phyloP scores from a whole-genome alignment of 169 alveolate genomes.

The Sarcocystis neurona region DNA sequence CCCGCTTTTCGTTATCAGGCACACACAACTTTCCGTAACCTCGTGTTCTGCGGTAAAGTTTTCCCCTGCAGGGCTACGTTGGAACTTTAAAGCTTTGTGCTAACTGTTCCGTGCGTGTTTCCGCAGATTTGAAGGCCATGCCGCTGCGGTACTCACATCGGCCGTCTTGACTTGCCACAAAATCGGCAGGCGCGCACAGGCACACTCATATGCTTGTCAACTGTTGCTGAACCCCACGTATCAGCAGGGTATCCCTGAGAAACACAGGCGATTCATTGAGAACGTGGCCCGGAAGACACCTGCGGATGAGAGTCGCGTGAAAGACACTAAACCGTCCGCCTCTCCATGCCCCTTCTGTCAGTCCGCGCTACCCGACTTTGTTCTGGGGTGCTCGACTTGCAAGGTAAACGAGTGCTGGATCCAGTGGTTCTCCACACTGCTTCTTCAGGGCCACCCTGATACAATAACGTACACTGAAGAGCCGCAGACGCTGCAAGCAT shows the following conservation, averaged over 20 bases:
- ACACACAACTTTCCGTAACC: too few species aligned
- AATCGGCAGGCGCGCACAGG: neutral
- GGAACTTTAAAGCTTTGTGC: too few species aligned
- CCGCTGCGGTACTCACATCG: slow-evolving; percentile 50
- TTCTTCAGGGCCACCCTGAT: too few species aligned
- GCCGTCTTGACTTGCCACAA: slow-evolving; percentile 17
- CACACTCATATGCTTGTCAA: slow-evolving; percentile 10
- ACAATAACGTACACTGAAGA: too few species aligned
- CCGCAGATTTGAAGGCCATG: slow-evolving; percentile 46
- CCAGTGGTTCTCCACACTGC: too few species aligned
- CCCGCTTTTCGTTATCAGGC: neutral
- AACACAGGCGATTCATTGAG: slow-evolving; percentile 5
- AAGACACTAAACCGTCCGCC: neutral
- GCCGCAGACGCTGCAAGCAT: too few species aligned
- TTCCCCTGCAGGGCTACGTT: too few species aligned
- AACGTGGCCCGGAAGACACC: slow-evolving; percentile 11
- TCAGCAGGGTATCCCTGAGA: slow-evolving; percentile 14
- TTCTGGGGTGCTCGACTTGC: slow-evolving; percentile 8
- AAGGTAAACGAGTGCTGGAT: too few species aligned
- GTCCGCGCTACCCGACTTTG: neutral
- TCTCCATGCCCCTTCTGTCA: slow-evolving; percentile 36
- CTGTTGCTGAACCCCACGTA: neutral
- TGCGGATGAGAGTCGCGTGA: neutral
- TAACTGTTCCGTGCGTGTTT: neutral
- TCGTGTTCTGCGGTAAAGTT: too few species aligned